Evolutionary conservation across 768 basidiomycete genomes (phyloP), one percentile per base, ranked within the genome.

Genomic region (Dacryopinax primogenitus): DNA sequence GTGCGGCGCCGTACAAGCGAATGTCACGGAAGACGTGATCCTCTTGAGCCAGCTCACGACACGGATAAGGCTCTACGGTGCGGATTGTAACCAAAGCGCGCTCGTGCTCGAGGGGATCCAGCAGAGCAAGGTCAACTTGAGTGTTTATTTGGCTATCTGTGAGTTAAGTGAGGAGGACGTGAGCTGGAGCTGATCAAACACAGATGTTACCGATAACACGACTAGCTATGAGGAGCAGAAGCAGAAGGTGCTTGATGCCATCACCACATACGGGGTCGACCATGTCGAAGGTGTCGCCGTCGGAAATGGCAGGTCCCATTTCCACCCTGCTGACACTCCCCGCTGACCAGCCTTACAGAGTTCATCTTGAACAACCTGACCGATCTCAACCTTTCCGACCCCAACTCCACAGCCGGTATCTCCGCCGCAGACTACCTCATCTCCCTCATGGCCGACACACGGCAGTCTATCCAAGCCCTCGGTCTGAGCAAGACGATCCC

Each of bases 361-460:
- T 58, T 58, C 51, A 58, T 58, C 51, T 30, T 58, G 15, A 58
- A 58, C 51, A 58, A 58, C 51, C 51, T 62, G 32, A 62, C 62
- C 62, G 62, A 32, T 3, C 16, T 37, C 1, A 30, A 30, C 34
- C 16, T 41, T 6, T 65, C 71, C 32, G 65, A 65, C 37, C 67
- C 67, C 23, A 69, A 65, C 30, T 30, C 41, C 30, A 33, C 39
- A 3, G 18, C 13, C 3, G 62, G 62, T 3, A 62, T 64, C 32
- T 36, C 58, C 70, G 88, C 88, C 62, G 88, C 86, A 23, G 73
- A 75, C n/a, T 76, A 84, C 26, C 80, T 92, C 37, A 80, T 86
- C 65, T 70, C 76, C 2, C 81, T 84, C 71, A 91, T 97, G 67
- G 72, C 80, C 2, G 85, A 88, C 73, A 87, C 87, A 16, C 78